Evolutionary conservation across 2,329 filamentous ascomycete genomes (phyloP), one percentile per base, ranked within the genome.

Genomic region (Juglanconis oblonga): DNA sequence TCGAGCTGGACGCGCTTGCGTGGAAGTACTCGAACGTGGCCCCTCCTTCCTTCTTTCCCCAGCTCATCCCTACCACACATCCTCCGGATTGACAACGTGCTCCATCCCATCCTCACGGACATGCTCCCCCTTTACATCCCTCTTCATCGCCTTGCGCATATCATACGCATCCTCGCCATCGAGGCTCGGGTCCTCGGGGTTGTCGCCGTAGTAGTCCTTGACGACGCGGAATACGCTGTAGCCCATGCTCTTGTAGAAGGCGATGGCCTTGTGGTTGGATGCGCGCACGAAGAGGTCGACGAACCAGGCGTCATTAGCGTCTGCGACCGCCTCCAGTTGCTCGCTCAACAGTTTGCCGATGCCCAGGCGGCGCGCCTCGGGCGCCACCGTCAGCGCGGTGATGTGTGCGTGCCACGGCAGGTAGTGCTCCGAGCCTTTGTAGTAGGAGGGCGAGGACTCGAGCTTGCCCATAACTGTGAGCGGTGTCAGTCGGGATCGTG

Each of bases 401-500:
- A 99, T 96, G 76, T 99, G 95, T 24, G 92, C 94, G 77, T 99
- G 95, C 91, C 92, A 98, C n/a, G 94, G 94, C n/a, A 97, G 88
- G 77, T 96, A 96, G 77, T 97, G 92, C 69, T 88, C 83, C 53
- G 91, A 95, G 69, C 87, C 87, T 62, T 86, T 82, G 72, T 90
- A 85, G 56, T 87, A 86, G 49, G 90, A 81, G 14, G 90, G 89
- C 57, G 92, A 96, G 65, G 92, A 88, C 79, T 98, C 94, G 62
- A 96, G 85, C 79, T 99, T 99, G 71, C 94, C 95, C 85, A 99
- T 96, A 72, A 99, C 93, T 97, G 24, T 66, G 55, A 63, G 49
- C 14, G 52, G 57, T 57, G 68, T 71, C 55, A 72, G 73, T 62
- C 64, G 65, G n/a, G 32, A 42, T 29, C 24, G 24, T 24, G 24